Percentiles rank a stretch among this genome's conserved stretches.
phyloP scores from a whole-genome alignment of 768 basidiomycete species.

The Asterophora lycoperdoides region DNA sequence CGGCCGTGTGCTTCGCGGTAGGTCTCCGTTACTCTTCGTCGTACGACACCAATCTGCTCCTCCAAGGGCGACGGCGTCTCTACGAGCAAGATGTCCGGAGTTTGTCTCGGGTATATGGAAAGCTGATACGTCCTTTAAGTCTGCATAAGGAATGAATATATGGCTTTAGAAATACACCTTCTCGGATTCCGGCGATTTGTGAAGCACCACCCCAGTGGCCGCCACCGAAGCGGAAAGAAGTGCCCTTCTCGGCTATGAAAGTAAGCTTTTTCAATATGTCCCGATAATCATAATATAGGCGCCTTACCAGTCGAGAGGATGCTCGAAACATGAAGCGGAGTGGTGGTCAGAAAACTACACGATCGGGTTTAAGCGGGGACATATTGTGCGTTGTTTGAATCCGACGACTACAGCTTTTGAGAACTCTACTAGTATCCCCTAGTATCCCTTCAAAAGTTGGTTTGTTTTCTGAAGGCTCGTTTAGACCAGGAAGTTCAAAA shows the following conservation, averaged over 20 bases:
- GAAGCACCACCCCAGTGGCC: slow-evolving; percentile 27
- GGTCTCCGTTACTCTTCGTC: slow-evolving; percentile 54
- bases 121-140: slow-evolving; percentile 45
- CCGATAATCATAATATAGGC: background rate
- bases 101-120: slow-evolving; percentile 72
- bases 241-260: slow-evolving; percentile 31
- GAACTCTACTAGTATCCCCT: too few species aligned
- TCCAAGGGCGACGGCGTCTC: slow-evolving; percentile 77
- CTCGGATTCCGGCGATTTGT: slow-evolving; percentile 24
- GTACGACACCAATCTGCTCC: slow-evolving; percentile 64
- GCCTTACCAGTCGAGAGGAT: slow-evolving; percentile 15
- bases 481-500: too few species aligned
- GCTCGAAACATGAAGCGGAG: slow-evolving; percentile 13
- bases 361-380: slow-evolving; percentile 9
- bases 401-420: background rate
- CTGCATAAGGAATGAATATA: background rate
- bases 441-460: too few species aligned
- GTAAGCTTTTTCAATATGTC: background rate
- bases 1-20: slow-evolving; percentile 56
- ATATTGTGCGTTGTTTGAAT: background rate
- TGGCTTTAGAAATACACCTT: slow-evolving; percentile 24
- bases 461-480: too few species aligned
- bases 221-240: slow-evolving; percentile 31
- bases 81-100: slow-evolving; percentile 63
- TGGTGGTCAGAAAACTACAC: background rate